Evolutionary conservation across 768 basidiomycete species (phyloP), one percentile per base, ranked within the genome.

Genomic region (Baorangia bicolor): DNA sequence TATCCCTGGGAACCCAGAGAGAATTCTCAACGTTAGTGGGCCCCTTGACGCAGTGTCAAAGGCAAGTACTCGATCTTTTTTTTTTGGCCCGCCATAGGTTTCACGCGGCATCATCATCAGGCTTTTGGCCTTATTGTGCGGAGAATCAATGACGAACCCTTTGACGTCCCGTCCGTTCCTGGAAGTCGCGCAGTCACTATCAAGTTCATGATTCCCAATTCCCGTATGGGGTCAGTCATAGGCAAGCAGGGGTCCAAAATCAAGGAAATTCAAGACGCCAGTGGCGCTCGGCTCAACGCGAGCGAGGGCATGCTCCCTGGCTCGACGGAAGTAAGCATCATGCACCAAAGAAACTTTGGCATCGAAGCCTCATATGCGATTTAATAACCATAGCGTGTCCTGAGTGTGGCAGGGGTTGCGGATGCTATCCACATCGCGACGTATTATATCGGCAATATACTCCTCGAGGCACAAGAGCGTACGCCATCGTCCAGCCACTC

Each of bases 351-450:
- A 49, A 51, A 51, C 37, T 16, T 51, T 35, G 20, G 37, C 33
- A 23, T 30, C n/a, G 11, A 56, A 44, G 48, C 41, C 62, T 64
- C 44, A 54, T 33, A 51, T 48, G 42, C 20, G 52, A 63, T 61
- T 56, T 56, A 56, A 48, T 60, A 37, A 59, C 57, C 51, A 16
- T 69, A 98, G 95, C 92, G 97, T 54, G 94, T 99, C 25, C 82
- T 99, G 49, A 97, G 94, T 63, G 96, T 98, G 35, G 94, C 96
- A 23, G 97, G 97, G 35, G 97, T 99, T 48, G 97, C 97, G 21
- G 97, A 99, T 70, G 97, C 97, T 30, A 94, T 99, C 55, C 97
- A 99, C 72, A 99, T 99, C 59, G 97, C 97, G 38, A 98, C 96
- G 4, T 99, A 98, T 76, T 98, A 99, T 72, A 95, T 99, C 58